Conservation (phyloP, 768 basidiomycete genomes). For the Mrakia hoshinonis region DNA sequence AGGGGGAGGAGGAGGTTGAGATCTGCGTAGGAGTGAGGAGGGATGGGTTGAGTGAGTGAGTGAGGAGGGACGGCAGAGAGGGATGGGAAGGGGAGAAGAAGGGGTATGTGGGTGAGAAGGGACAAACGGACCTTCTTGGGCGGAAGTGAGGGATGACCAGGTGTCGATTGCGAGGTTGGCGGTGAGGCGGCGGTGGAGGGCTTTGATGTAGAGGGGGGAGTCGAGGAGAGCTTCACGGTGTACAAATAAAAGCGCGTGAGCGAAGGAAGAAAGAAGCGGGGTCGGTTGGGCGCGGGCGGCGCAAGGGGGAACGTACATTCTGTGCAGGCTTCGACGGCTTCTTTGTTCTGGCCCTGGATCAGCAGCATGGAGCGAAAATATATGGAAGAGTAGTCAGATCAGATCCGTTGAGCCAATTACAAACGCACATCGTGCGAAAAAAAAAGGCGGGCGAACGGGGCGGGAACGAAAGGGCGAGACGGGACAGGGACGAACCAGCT, state of each 20-base stretch:
- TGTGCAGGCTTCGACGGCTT: conserved; percentile 70
- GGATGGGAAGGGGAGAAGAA: neutral
- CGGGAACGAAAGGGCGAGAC: neutral
- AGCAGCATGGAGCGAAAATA: neutral
- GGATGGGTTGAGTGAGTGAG: neutral
- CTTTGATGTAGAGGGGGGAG: conserved; percentile 77
- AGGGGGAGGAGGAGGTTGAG: conserved; percentile 51
- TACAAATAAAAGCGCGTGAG: neutral
- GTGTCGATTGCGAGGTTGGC: conserved; percentile 71
- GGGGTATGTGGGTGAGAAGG: neutral
- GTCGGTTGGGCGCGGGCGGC: no score
- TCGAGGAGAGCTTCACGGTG: conserved; percentile 63
- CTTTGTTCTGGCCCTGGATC: conserved; percentile 64
- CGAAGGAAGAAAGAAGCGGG: neutral
- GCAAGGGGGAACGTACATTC: conserved; percentile 47
- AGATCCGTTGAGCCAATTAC: neutral
- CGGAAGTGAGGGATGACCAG: conserved; percentile 73
- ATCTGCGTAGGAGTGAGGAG: neutral
- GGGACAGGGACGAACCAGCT: conserved; percentile 52
- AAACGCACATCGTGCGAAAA: no score
- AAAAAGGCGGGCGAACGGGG: conserved; percentile 6
- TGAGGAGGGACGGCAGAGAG: neutral
- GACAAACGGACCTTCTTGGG: conserved; percentile 65
- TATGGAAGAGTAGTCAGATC: neutral
- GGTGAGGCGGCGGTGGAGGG: conserved; percentile 73